Evolutionary conservation across 2,329 filamentous ascomycete species (phyloP), one percentile per base, ranked within the genome.

Genomic region (Trichoderma cornu-damae): DNA sequence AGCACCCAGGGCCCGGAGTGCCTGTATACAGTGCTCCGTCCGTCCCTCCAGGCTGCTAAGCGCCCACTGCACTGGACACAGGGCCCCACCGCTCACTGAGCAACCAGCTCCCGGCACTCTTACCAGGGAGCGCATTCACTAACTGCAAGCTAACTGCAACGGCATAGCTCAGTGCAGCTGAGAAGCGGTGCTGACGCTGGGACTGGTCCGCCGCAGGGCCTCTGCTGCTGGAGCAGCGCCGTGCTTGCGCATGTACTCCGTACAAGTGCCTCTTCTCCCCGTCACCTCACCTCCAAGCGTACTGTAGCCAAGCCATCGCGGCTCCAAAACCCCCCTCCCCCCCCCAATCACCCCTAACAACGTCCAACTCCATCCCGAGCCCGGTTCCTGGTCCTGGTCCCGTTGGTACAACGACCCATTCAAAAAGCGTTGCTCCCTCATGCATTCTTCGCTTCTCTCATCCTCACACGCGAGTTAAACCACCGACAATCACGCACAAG

Each of bases 401-500:
- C 42, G 48, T 46, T 52, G 54, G 53, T 50, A 42, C 54, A 44
- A 42, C 53, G 58, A 35, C 58, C n/a, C 70, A 73, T 75, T 74
- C 66, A 75, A 74, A 75, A 74, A 67, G 67, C 70, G 65, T 67
- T 67, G 67, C 62, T 70, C 70, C 71, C 70, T 65, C 69, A 63
- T 65, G 63, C 65, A 62, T 64, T 65, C 65, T 62, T 65, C 63
- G 61, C 61, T 59, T 61, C 62, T 58, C 61, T 64, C 63, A 65
- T 60, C 59, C 63, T 64, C 63, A 64, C 63, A 65, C 65, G 63
- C 49, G 48, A 49, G 53, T 53, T 26, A 11, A 50, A 59, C 61
- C 60, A 62, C 54, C 60, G 59, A 59, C 55, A 53, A 16, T 24
- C 58, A 57, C 59, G 58, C 38, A 60, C 32, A 42, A 56, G 46